Base-by-base conservation (phyloP, 768 basidiomycete genomes). In the Mycena rebaudengoi region DNA sequence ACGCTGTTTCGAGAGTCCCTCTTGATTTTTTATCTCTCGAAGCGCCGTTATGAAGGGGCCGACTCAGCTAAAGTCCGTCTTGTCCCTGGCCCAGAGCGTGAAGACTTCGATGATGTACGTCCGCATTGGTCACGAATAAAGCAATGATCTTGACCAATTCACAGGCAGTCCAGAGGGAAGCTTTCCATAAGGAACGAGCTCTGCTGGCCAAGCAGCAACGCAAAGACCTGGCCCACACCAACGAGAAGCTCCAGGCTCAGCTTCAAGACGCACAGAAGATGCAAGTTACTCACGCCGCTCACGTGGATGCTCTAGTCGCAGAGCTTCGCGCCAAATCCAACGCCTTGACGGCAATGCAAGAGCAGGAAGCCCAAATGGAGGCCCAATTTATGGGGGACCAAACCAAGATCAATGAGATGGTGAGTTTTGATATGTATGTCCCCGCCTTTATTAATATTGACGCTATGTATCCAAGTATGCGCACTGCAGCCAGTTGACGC, bases 331-430 rank as follows among this genome's bases (percentile, higher is more conserved):
- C 30, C 18, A 53, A 58, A 33, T 16, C 32, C 49, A 11, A 46
- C 26, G 49, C 35, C 28, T 44, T 64, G 50, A 49, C 11, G 28
- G 62, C 57, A 23, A 0, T 64, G 49, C 57, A 58, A 44, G 33
- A 53, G 41, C 50, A 46, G 56, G 57, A 64, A 50, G 43, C 43
- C 56, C 41, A 64, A 40, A 28, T 64, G 43, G 49, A 52, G 40
- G 51, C 63, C 23, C 63, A 64, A n/a, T 59, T 52, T 10, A 3
- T 64, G 7, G 50, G 37, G 43, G 63, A 64, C 50, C 63, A 64
- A 39, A 23, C 13, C 28, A 58, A 59, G 63, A 33, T 64, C 51
- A 21, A 64, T 7, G 33, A 16, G 28, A 18, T 64, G 43, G 63
- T 64, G 30, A 58, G 29, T 50, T 35, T 29, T 39, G 6, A 32